These are phyloP conservation scores for Zizania latifolia DNA, from an alignment of 176 grass and related monocot genomes.

Conservation along the genomic window DNA sequence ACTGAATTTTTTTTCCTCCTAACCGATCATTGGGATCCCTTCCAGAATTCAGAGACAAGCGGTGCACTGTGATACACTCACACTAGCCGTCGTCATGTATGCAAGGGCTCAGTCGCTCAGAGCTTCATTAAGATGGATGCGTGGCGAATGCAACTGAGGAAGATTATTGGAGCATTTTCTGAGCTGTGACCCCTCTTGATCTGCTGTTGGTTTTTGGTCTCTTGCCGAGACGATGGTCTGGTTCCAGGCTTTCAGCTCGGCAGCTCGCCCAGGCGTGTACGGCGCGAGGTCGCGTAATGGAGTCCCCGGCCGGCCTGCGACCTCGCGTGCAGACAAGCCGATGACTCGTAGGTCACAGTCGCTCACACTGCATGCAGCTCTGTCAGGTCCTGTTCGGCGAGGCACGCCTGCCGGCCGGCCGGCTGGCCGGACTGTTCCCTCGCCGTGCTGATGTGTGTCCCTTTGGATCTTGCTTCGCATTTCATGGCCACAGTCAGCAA, in stretches of 20 bases:
- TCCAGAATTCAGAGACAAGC: not conserved
- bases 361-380: not conserved
- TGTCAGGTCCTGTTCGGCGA: not conserved
- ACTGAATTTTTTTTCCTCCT: too few species aligned
- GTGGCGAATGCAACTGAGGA: not conserved
- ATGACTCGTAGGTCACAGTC: not conserved
- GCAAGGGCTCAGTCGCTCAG: too few species aligned
- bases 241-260: not conserved
- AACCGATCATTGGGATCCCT: not conserved
- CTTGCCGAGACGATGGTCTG: too few species aligned
- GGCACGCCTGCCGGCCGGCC: not conserved
- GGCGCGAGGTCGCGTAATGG: not conserved
- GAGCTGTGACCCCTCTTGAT: not conserved
- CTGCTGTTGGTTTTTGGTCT: not conserved
- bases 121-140: too few species aligned
- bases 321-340: not conserved
- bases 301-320: not conserved
- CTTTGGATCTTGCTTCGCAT: not conserved
- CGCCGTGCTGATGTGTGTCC: not conserved
- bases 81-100: too few species aligned
- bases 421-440: not conserved
- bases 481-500: not conserved
- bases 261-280: too few species aligned
- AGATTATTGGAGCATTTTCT: not conserved
- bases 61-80: too few species aligned